Evolutionary conservation across 495 filamentous ascomycete species (phyloP).

Genomic region (Lepidopterella palustris): DNA sequence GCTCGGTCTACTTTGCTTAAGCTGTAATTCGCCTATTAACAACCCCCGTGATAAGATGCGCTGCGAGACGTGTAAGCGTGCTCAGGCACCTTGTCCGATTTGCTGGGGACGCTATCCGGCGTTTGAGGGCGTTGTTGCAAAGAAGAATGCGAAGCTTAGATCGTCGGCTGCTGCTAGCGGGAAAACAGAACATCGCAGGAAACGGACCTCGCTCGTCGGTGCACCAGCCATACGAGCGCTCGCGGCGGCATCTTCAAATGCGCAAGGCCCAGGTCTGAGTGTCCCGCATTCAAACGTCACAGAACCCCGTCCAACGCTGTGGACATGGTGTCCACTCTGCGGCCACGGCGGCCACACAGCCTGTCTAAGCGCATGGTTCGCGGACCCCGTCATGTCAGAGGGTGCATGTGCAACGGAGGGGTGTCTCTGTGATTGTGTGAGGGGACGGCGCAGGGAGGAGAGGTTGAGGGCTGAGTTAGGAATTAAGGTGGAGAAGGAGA

Average conservation of each 20-base stretch:
- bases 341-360: slow-evolving; percentile 33
- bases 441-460: slow-evolving; percentile 23
- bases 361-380: slow-evolving; percentile 34
- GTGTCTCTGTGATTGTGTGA: slow-evolving; percentile 35
- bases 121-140: slow-evolving; percentile 23
- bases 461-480: slow-evolving; percentile 10
- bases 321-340: slow-evolving; percentile 35
- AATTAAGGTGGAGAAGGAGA: slow-evolving; percentile 23
- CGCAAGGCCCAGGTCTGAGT: slow-evolving; percentile 9
- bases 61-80: slow-evolving; percentile 30
- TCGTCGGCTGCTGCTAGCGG: slow-evolving; percentile 10
- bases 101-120: slow-evolving; percentile 33
- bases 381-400: slow-evolving; percentile 16
- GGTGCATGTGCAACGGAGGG: slow-evolving; percentile 35
- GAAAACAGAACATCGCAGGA: slow-evolving; percentile 8
- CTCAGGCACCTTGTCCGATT: slow-evolving; percentile 33
- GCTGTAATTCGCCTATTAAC: slow-evolving; percentile 34
- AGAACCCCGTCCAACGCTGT: slow-evolving; percentile 19
- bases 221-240: background rate
- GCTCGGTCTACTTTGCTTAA: slow-evolving; percentile 30
- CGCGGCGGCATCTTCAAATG: background rate
- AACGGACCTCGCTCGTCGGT: slow-evolving; percentile 19
- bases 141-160: slow-evolving; percentile 15
- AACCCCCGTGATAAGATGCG: slow-evolving; percentile 27
- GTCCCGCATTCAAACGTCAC: slow-evolving; percentile 4